Conservation (phyloP, 768 basidiomycete species). For the Mycena epipterygia region DNA sequence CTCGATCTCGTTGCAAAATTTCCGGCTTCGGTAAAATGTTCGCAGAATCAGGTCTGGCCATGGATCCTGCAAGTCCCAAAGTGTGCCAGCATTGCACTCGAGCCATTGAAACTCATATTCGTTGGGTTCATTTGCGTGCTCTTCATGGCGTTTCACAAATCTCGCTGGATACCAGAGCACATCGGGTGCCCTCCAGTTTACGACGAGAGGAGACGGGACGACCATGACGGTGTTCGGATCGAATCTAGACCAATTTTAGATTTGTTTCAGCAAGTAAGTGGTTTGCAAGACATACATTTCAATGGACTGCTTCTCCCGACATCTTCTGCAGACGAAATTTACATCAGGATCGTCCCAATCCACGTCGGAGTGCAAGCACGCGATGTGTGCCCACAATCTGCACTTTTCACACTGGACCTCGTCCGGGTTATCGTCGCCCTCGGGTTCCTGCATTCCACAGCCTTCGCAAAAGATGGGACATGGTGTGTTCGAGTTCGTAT, state of each 20-base stretch:
- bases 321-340: not conserved
- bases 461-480: constrained; percentile 13
- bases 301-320: not conserved
- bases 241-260: not conserved
- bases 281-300: not conserved
- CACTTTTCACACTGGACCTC: constrained; percentile 19
- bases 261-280: not conserved
- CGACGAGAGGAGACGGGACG: too few relatives aligned
- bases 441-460: not conserved
- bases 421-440: constrained; percentile 9
- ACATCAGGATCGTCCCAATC: constrained; percentile 5
- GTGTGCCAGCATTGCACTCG: not conserved
- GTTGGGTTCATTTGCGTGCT: not conserved
- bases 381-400: constrained; percentile 7
- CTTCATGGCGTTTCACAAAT: not conserved
- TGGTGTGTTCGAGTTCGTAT: not conserved
- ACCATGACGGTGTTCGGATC: not conserved
- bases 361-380: not conserved
- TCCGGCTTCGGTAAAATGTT: too few relatives aligned
- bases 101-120: constrained; percentile 16
- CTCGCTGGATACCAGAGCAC: constrained; percentile 8
- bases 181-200: not conserved
- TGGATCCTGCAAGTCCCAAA: not conserved
- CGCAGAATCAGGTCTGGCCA: too few relatives aligned
- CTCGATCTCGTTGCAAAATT: too few relatives aligned